Percentiles rank a stretch among this genome's conserved stretches.
Evolutionary conservation across 192 early-diverging fungal species (phyloP).

Genomic region (Allomyces macrogynus): DNA sequence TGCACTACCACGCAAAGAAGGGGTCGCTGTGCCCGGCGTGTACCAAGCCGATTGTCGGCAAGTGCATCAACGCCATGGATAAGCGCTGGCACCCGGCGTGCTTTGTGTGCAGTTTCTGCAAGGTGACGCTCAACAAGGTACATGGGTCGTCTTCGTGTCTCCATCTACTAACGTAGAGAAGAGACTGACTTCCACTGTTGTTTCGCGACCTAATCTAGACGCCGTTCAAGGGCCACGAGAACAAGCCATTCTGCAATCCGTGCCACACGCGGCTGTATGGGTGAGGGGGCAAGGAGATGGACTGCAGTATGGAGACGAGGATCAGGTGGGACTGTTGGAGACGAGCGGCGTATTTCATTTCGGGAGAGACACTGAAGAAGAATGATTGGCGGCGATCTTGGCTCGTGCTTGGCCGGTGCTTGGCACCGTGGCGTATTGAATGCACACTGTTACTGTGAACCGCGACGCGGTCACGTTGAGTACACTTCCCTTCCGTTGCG

Average conservation of each 20-base stretch:
- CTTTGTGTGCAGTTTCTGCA: slow-evolving; percentile 1
- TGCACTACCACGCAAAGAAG: slow-evolving; percentile 11
- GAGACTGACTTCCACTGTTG: no score
- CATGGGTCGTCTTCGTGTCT: no score
- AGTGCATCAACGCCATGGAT: slow-evolving; percentile 3
- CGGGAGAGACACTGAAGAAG: not conserved
- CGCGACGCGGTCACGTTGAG: not conserved
- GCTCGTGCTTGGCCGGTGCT: not conserved
- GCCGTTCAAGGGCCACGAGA: not conserved
- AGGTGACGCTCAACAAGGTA: not conserved
- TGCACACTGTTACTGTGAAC: not conserved
- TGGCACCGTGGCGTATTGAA: not conserved
- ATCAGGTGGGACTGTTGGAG: no score
- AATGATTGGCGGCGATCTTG: not conserved
- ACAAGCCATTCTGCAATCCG: not conserved
- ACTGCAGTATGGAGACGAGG: no score
- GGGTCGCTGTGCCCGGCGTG: slow-evolving; percentile 7
- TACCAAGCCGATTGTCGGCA: slow-evolving; percentile 7
- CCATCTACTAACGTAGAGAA: no score
- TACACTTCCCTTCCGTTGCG: no score
- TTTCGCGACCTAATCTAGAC: no score
- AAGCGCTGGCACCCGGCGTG: slow-evolving; percentile 4
- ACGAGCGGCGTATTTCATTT: not conserved
- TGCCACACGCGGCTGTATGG: not conserved
- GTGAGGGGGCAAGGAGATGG: not conserved